Evolutionary conservation across 495 filamentous ascomycete species (phyloP), one percentile per base, ranked within the genome.

Genomic region (Hypoxylon rickii): DNA sequence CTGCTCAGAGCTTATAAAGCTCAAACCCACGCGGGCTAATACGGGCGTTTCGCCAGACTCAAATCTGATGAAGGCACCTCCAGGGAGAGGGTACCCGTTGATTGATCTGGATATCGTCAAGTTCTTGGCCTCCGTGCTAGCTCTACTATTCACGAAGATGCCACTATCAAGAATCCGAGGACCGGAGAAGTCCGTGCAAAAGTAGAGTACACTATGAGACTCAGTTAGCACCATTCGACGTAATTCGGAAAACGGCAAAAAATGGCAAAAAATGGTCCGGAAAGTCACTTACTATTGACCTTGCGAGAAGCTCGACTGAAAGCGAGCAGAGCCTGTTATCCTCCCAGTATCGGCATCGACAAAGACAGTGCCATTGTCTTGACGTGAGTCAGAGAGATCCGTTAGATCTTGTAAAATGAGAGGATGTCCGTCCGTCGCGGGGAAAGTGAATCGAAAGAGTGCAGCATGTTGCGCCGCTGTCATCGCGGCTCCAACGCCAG

Each of bases 181-280:
- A 1, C 87, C 87, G 3, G 68, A 70, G 68, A 92, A 89, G 64
- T 92, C 88, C 4, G 82, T 83, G 64, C 88, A 91, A 52, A 89
- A 87, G 65, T 89, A 66, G 29, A 70, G 36, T 1, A 65, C 58
- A 42, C 57, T 61, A 26, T 8, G n/a, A 11, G 1, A 7, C 6
- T 20, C 1, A 49, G 21, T 61, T 45, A 61, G 57, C 26, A 12
- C 7, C 10, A n/a, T 34, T n/a, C 11, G 8, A 7, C 12, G n/a
- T n/a, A n/a, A n/a, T n/a, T n/a, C n/a, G n/a, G n/a, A n/a, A n/a
- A n/a, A n/a, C n/a, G n/a, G n/a, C n/a, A n/a, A n/a, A n/a, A n/a
- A n/a, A n/a, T n/a, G n/a, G n/a, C n/a, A n/a, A n/a, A n/a, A n/a
- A n/a, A n/a, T n/a, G n/a, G n/a, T n/a, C n/a, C n/a, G n/a, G n/a